Evolutionary conservation across 148 eudicot genomes (phyloP).

Genomic region (Gaultheria prostrata): DNA sequence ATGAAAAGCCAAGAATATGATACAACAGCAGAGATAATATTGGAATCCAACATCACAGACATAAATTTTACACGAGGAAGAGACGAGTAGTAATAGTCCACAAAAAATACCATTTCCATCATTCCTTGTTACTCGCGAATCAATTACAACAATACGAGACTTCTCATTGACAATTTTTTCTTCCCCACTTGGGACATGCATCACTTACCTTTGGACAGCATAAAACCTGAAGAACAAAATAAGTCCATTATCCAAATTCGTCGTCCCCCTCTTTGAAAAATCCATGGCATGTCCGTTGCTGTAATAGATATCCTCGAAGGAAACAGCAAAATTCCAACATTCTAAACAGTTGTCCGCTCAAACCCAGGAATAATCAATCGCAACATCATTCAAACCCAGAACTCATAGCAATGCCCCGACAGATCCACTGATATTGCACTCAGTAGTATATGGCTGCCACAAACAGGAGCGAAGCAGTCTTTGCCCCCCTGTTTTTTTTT

Average conservation of each 20-base stretch:
- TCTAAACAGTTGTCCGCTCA: not conserved
- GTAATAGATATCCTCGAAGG: not conserved
- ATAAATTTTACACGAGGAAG: not conserved
- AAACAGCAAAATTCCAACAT: not conserved
- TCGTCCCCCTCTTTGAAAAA: not conserved
- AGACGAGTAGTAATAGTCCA: not conserved
- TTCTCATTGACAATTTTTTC: not conserved
- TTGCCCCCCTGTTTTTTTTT: not conserved
- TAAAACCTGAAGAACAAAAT: not conserved
- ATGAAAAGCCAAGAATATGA: no score
- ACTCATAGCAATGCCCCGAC: not conserved
- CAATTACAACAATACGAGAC: not conserved
- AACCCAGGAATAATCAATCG: not conserved
- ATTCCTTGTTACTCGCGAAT: not conserved
- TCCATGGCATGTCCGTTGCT: not conserved
- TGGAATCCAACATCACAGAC: not conserved
- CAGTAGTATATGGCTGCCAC: not conserved
- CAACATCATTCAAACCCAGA: not conserved
- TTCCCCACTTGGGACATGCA: not conserved
- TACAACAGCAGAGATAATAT: not conserved
- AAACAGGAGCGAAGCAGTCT: not conserved
- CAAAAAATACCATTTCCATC: not conserved
- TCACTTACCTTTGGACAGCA: not conserved
- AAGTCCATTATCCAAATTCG: not conserved
- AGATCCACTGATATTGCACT: not conserved